Percentiles rank a stretch among this genome's conserved stretches.
phyloP scores from a whole-genome alignment of 371 early-diverging fungal genomes.

The Mucor velutinosus region DNA sequence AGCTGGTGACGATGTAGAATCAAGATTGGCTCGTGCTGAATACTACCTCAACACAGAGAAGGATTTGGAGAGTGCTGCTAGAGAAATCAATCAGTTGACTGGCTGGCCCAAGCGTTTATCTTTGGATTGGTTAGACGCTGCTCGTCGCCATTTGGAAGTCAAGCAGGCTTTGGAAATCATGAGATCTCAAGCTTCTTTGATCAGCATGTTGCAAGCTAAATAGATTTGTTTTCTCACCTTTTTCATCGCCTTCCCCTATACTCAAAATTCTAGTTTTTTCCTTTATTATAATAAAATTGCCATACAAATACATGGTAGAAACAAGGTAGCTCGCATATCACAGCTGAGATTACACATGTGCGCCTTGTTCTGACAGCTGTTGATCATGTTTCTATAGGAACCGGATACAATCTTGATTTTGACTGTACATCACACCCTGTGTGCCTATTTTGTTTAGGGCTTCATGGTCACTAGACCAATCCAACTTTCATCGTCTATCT shows the following conservation, averaged over 20 bases:
- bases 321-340: not conserved
- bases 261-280: not conserved
- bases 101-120: conserved; percentile 94
- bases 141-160: conserved; percentile 83
- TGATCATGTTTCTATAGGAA: not conserved
- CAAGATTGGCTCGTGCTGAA: conserved; percentile 83
- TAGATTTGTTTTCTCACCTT: conserved; percentile 4
- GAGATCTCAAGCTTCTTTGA: conserved; percentile 32
- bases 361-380: not conserved
- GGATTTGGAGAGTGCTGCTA: conserved; percentile 87
- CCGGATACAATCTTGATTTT: not conserved
- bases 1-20: conserved; percentile 88
- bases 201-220: conserved; percentile 33
- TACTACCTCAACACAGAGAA: conserved; percentile 69
- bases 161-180: conserved; percentile 82
- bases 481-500: not conserved
- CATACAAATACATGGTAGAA: not conserved
- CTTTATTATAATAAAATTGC: not conserved
- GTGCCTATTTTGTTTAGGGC: not conserved
- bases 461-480: not conserved
- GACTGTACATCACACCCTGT: not conserved
- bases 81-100: conserved; percentile 91
- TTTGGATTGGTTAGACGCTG: conserved; percentile 87
- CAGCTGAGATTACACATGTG: not conserved
- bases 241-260: not conserved